These are phyloP conservation scores for Pistacia atlantica DNA, from an alignment of 345 rosid species.

Conservation along the genomic window DNA sequence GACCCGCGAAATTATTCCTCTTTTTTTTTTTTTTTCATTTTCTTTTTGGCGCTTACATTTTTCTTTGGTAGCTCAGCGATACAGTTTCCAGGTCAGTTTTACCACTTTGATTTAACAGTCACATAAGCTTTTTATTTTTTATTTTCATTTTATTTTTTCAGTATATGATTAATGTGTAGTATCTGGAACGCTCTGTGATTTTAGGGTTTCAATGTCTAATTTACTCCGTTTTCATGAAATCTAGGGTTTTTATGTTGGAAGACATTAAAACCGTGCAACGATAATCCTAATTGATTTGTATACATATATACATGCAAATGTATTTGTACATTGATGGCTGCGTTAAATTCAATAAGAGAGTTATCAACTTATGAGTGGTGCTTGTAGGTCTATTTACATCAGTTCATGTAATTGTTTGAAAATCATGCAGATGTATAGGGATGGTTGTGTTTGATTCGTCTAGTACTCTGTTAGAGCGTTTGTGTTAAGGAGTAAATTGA, in stretches of 20 bases:
- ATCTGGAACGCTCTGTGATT: neutral
- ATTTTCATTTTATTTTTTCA: neutral
- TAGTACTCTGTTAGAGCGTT: no score
- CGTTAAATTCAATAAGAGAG: neutral
- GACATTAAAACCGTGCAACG: neutral
- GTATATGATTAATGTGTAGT: neutral
- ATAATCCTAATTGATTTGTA: neutral
- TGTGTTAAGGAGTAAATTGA: no score
- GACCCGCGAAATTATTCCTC: slow-evolving; percentile 8
- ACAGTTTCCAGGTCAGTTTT: slow-evolving; percentile 9
- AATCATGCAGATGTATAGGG: no score
- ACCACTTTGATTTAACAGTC: neutral
- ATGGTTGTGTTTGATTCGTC: no score
- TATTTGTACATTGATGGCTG: neutral
- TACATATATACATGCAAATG: neutral
- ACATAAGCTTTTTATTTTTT: neutral
- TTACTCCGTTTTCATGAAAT: neutral
- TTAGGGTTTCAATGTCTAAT: slow-evolving; percentile 21
- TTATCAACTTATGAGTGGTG: no score
- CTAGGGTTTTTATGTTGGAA: slow-evolving; percentile 9
- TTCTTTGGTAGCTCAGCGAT: neutral
- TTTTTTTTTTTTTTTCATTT: neutral
- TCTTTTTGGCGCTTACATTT: slow-evolving; percentile 12
- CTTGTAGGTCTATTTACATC: no score
- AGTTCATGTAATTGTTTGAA: no score